Evolutionary conservation across 2,329 filamentous ascomycete species (phyloP).

Genomic region (Pseudogymnoascus sp.): DNA sequence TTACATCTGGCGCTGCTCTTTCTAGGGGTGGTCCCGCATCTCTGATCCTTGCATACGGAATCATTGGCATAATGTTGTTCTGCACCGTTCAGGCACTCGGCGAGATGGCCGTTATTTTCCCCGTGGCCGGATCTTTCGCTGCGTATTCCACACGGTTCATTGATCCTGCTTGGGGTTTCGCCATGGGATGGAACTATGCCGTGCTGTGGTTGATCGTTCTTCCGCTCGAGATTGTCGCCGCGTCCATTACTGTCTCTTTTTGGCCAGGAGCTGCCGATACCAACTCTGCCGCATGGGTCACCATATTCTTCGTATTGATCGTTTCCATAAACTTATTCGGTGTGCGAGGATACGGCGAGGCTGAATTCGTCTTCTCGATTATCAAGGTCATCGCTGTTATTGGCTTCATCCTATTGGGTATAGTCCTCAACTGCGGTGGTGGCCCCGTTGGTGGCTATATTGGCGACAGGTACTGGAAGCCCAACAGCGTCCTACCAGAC

Average conservation of each 20-base stretch:
- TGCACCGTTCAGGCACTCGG: slow-evolving; percentile 87
- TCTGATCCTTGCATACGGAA: slow-evolving; percentile 65
- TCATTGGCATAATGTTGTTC: slow-evolving; percentile 83
- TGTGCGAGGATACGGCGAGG: slow-evolving; percentile 81
- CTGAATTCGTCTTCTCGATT: slow-evolving; percentile 79
- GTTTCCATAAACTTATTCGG: slow-evolving; percentile 80
- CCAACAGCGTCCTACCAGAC: slow-evolving; percentile 36
- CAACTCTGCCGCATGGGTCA: slow-evolving; percentile 68
- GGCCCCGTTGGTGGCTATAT: slow-evolving; percentile 68
- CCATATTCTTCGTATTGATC: slow-evolving; percentile 70
- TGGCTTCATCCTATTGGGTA: slow-evolving; percentile 70
- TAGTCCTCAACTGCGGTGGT: slow-evolving; percentile 78
- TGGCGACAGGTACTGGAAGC: slow-evolving; percentile 65
- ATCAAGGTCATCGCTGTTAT: slow-evolving; percentile 82
- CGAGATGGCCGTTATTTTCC: slow-evolving; percentile 84
- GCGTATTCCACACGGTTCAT: slow-evolving; percentile 88
- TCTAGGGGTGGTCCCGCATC: slow-evolving; percentile 73
- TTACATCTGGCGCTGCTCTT: slow-evolving; percentile 68
- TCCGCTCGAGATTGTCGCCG: slow-evolving; percentile 80
- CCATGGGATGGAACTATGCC: slow-evolving; percentile 93
- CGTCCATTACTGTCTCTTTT: slow-evolving; percentile 74
- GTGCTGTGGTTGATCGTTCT: slow-evolving; percentile 80
- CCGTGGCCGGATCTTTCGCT: slow-evolving; percentile 85
- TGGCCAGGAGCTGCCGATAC: slow-evolving; percentile 56
- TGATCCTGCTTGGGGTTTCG: slow-evolving; percentile 89